Conservation (phyloP, 2,329 filamentous ascomycete genomes). For the Xylariaceae sp. region DNA sequence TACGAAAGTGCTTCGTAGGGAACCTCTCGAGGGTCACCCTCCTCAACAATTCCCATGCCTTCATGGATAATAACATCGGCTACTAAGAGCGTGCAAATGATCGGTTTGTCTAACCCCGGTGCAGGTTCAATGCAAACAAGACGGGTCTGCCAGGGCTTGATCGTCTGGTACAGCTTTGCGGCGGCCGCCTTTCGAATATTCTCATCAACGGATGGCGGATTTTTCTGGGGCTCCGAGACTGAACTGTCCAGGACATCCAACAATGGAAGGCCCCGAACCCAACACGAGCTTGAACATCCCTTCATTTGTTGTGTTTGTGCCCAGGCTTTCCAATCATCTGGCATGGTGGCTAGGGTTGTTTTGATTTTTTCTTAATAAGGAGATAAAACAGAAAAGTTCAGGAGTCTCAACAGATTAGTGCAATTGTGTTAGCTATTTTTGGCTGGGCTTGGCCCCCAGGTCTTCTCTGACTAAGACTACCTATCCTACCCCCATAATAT, state of each 20-base stretch:
- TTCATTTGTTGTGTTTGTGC: conserved; percentile 6
- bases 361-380: conserved; percentile 22
- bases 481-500: no score
- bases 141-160: conserved; percentile 14
- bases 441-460: no score
- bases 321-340: conserved; percentile 9
- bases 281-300: conserved; percentile 12
- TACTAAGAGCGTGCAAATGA: conserved; percentile 10
- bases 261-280: conserved; percentile 9
- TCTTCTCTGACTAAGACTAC: no score
- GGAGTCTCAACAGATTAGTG: neutral
- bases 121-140: conserved; percentile 12
- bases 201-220: conserved; percentile 2
- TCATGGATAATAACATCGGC: conserved; percentile 15
- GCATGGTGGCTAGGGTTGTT: conserved; percentile 5
- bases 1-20: conserved; percentile 17
- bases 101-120: neutral
- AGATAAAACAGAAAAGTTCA: no score
- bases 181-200: conserved; percentile 6
- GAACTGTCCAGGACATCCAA: neutral
- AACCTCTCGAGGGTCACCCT: conserved; percentile 7
- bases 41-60: conserved; percentile 10
- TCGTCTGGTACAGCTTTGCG: conserved; percentile 4
- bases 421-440: no score
- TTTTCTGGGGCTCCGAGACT: neutral